Conservation (phyloP, 495 filamentous ascomycete genomes). For the Penicillium robsamsonii region DNA sequence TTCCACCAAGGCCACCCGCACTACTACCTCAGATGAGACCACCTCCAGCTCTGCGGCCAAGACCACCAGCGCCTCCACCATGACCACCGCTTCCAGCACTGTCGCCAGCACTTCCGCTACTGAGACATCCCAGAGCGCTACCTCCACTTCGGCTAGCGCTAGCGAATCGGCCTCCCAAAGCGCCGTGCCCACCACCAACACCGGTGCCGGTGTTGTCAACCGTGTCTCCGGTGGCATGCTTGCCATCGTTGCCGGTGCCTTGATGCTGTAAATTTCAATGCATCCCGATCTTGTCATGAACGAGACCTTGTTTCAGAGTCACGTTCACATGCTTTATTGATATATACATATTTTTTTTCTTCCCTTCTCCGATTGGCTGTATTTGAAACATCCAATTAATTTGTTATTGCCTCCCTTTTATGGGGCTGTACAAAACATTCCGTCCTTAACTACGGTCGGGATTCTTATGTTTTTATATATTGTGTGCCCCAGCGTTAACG, state of each 20-base stretch:
- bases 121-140: constrained; percentile 26
- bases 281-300: constrained; percentile 1
- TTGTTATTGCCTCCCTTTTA: background rate
- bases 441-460: background rate
- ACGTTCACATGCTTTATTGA: background rate
- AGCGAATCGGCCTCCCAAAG: constrained; percentile 13
- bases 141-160: constrained; percentile 20
- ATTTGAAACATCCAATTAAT: constrained; percentile 1
- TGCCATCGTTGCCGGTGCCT: constrained; percentile 35
- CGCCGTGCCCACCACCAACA: constrained; percentile 29
- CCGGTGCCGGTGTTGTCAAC: constrained; percentile 34
- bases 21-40: constrained; percentile 29
- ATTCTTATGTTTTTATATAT: background rate
- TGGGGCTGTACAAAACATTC: background rate
- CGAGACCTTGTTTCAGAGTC: background rate
- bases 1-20: constrained; percentile 60
- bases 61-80: constrained; percentile 29
- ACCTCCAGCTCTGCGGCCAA: constrained; percentile 45
- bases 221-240: constrained; percentile 41
- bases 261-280: constrained; percentile 31
- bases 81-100: constrained; percentile 33
- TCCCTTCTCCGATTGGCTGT: constrained; percentile 1
- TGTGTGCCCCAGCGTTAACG: constrained; percentile 1
- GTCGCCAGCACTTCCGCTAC: constrained; percentile 34
- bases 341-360: background rate